phyloP scores from a whole-genome alignment of 2,329 filamentous ascomycete genomes.

The Penicillium oxalicum region DNA sequence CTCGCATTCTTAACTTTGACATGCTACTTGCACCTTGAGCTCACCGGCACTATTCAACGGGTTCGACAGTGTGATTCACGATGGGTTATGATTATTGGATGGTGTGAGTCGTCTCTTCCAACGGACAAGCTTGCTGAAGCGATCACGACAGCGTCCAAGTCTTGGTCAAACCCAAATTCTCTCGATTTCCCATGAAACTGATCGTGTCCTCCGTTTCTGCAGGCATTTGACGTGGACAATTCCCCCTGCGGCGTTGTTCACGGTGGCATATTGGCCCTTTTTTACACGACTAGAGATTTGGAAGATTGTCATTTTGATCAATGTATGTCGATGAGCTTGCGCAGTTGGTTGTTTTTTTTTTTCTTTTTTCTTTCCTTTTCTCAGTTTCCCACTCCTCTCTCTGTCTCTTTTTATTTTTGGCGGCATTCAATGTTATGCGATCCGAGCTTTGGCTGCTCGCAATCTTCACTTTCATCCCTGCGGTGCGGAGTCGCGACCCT shows the following conservation, averaged over 20 bases:
- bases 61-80: background rate
- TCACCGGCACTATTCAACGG: background rate
- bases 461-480: background rate
- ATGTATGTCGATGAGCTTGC: slow-evolving; percentile 26
- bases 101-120: background rate
- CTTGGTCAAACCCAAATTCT: too few species aligned
- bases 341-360: too few species aligned
- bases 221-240: slow-evolving; percentile 64
- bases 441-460: too few species aligned
- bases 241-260: slow-evolving; percentile 55
- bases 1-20: background rate
- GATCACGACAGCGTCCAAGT: too few species aligned
- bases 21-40: background rate
- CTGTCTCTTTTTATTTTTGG: too few species aligned
- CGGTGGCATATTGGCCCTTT: slow-evolving; percentile 55
- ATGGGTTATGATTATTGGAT: slow-evolving; percentile 1
- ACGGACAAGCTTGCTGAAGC: background rate
- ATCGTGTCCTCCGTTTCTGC: background rate
- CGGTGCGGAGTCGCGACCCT: background rate
- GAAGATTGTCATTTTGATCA: slow-evolving; percentile 56
- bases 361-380: too few species aligned
- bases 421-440: background rate
- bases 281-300: slow-evolving; percentile 57
- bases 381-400: too few species aligned
- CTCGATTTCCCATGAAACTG: background rate